phyloP scores from a whole-genome alignment of 2,329 filamentous ascomycete species.

The Xylariaceae sp. region DNA sequence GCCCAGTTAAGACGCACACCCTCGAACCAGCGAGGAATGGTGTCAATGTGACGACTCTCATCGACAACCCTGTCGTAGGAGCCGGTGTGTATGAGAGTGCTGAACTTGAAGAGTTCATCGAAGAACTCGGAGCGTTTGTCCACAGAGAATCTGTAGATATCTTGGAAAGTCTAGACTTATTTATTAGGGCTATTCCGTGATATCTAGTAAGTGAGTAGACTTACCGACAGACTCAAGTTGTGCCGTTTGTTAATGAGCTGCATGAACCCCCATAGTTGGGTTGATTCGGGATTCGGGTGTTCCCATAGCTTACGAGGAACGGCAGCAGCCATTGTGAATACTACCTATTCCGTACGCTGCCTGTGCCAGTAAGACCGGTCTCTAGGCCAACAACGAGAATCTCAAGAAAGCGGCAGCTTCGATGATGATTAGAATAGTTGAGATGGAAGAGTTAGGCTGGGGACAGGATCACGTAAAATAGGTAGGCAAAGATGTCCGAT shows the following conservation, averaged over 20 bases:
- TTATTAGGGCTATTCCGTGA: slow-evolving; percentile 2
- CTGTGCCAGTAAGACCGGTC: too few species aligned
- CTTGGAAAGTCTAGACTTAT: slow-evolving; percentile 53
- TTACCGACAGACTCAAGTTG: slow-evolving; percentile 53
- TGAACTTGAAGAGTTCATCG: slow-evolving; percentile 55
- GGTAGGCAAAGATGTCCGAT: too few species aligned
- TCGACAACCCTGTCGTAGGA: slow-evolving; percentile 59
- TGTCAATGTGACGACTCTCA: slow-evolving; percentile 62
- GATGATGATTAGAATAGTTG: too few species aligned
- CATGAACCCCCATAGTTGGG: slow-evolving; percentile 63
- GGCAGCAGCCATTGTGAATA: slow-evolving; percentile 11
- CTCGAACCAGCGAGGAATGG: slow-evolving; percentile 70
- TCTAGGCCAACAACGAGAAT: background rate
- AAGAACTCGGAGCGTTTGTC: slow-evolving; percentile 59
- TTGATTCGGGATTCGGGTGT: slow-evolving; percentile 56
- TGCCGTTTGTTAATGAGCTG: slow-evolving; percentile 56
- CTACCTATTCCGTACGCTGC: too few species aligned
- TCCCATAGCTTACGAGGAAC: slow-evolving; percentile 63
- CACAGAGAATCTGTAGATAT: slow-evolving; percentile 67
- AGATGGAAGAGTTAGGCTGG: too few species aligned
- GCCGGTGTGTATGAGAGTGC: slow-evolving; percentile 60
- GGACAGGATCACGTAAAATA: too few species aligned
- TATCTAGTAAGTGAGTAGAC: slow-evolving; percentile 1
- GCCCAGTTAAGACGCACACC: slow-evolving; percentile 71
- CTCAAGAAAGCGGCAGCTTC: background rate